These are phyloP conservation scores for Capsicum rhomboideum DNA, from an alignment of 257 asterid species.

Conservation along the genomic window DNA sequence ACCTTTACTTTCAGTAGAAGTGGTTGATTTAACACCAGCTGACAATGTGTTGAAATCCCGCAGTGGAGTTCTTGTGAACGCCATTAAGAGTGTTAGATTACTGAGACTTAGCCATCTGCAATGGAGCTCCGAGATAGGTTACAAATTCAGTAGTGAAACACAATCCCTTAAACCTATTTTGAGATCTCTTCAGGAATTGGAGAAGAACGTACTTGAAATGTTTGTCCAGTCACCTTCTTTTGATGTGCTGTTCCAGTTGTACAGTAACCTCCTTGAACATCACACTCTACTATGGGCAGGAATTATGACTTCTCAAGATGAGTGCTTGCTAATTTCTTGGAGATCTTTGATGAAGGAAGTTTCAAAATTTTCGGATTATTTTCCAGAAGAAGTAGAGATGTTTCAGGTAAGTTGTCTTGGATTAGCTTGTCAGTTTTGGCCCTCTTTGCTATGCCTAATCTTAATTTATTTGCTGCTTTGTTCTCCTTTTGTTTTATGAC, in stretches of 20 bases:
- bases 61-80: conserved; percentile 29
- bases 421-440: conserved; percentile 7
- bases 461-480: background rate
- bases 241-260: conserved; percentile 45
- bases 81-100: conserved; percentile 42
- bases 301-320: conserved; percentile 31
- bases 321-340: conserved; percentile 44
- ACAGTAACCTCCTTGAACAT: conserved; percentile 59
- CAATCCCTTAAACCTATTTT: conserved; percentile 34
- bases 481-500: background rate
- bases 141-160: conserved; percentile 10
- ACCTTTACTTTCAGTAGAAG: conserved; percentile 51
- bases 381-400: conserved; percentile 46
- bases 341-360: conserved; percentile 49
- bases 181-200: conserved; percentile 42
- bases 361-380: conserved; percentile 30
- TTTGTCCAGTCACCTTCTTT: conserved; percentile 46
- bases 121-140: conserved; percentile 52
- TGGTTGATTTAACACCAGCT: conserved; percentile 29
- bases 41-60: conserved; percentile 26
- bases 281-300: conserved; percentile 70
- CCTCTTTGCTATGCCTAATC: background rate
- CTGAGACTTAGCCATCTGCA: conserved; percentile 71
- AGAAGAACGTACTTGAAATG: conserved; percentile 52
- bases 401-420: conserved; percentile 45